phyloP scores from a whole-genome alignment of 805 yeast species.

The Candida insectalens region DNA sequence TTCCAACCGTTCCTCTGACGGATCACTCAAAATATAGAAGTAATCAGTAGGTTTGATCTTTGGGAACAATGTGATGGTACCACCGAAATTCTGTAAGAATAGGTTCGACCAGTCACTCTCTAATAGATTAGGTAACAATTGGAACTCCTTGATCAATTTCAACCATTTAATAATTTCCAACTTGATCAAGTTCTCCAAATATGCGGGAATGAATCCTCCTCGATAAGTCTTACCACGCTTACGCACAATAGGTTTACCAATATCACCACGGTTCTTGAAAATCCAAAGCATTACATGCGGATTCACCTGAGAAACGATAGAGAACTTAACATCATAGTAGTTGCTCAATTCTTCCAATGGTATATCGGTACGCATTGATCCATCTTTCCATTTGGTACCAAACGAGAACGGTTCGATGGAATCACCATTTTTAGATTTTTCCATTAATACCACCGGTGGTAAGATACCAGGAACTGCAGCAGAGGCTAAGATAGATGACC shows the following conservation, averaged over 20 bases:
- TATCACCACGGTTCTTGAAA: constrained; percentile 71
- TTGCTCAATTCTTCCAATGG: constrained; percentile 68
- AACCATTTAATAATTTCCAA: constrained; percentile 74
- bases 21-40: constrained; percentile 57
- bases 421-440: constrained; percentile 27
- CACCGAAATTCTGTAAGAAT: constrained; percentile 66
- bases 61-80: constrained; percentile 73
- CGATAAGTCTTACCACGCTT: constrained; percentile 48
- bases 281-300: constrained; percentile 73
- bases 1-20: constrained; percentile 46
- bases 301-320: constrained; percentile 73
- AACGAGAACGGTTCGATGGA: constrained; percentile 56
- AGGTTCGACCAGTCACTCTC: constrained; percentile 77
- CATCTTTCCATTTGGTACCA: constrained; percentile 74
- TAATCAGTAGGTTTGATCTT: constrained; percentile 50
- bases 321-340: constrained; percentile 66
- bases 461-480: constrained; percentile 79
- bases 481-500: constrained; percentile 70
- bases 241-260: constrained; percentile 67
- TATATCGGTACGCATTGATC: constrained; percentile 68
- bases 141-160: constrained; percentile 52
- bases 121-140: constrained; percentile 55
- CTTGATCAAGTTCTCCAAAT: constrained; percentile 59
- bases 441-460: constrained; percentile 73
- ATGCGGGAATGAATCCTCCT: constrained; percentile 71